phyloP scores from a whole-genome alignment of 192 early-diverging fungal species.

The Paraglomus occultum region DNA sequence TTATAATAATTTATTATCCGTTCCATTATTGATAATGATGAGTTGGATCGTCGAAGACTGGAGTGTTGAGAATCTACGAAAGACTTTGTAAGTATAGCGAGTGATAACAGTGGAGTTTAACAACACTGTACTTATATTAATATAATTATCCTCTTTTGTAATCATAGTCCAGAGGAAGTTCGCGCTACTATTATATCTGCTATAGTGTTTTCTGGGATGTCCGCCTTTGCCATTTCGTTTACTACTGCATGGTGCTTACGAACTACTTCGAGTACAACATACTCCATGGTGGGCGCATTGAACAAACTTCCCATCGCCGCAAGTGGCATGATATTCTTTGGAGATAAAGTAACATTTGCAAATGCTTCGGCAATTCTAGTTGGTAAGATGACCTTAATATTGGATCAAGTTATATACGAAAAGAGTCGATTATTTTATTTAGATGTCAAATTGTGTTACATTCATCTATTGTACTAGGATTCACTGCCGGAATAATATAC shows the following conservation, averaged over 20 bases:
- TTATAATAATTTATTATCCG: conserved; percentile 92
- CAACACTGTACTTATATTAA: background rate
- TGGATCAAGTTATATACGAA: background rate
- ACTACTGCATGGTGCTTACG: conserved; percentile 80
- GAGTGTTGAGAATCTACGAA: conserved; percentile 54
- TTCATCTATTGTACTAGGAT: conserved; percentile 2
- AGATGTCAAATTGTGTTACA: background rate
- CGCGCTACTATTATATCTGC: conserved; percentile 57
- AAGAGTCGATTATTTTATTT: background rate
- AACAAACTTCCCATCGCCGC: conserved; percentile 97
- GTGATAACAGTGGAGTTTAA: background rate
- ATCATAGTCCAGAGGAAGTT: conserved; percentile 40
- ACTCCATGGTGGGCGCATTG: conserved; percentile 97
- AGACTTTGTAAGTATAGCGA: conserved; percentile 51
- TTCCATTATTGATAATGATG: conserved; percentile 73
- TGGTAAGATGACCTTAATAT: conserved; percentile 42
- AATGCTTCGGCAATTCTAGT: conserved; percentile 85
- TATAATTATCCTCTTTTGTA: background rate
- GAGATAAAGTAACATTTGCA: conserved; percentile 78
- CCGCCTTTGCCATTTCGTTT: conserved; percentile 91
- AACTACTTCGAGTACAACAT: conserved; percentile 75
- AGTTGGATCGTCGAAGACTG: conserved; percentile 72
- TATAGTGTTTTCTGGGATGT: conserved; percentile 75
- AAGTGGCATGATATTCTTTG: conserved; percentile 94
- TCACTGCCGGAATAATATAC: conserved; percentile 14